Evolutionary conservation across 2,329 filamentous ascomycete genomes (phyloP).

Genomic region (Ophiostoma perfectum): DNA sequence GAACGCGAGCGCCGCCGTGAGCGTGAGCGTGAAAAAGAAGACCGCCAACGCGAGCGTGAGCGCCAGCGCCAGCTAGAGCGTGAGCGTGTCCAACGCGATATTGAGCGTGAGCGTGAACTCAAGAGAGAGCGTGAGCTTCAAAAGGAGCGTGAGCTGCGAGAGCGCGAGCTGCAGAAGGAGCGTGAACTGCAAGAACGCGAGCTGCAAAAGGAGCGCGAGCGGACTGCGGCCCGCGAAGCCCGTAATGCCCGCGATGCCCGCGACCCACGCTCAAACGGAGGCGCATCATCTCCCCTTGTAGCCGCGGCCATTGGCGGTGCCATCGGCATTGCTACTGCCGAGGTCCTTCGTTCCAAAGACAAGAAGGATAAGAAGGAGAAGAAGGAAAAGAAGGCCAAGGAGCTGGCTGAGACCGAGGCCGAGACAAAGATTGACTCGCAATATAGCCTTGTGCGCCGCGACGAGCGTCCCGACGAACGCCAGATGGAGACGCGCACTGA

Average conservation of each 20-base stretch:
- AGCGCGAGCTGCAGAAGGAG: conserved; percentile 4
- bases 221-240: conserved; percentile 1
- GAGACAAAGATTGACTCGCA: background rate
- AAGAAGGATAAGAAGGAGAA: background rate
- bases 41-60: conserved; percentile 31
- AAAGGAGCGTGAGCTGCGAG: conserved; percentile 6
- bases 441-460: background rate
- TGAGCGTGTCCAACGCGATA: conserved; percentile 24
- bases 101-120: conserved; percentile 19
- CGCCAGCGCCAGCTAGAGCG: conserved; percentile 24
- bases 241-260: background rate
- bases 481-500: background rate
- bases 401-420: too few species aligned
- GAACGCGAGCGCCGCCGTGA: conserved; percentile 9
- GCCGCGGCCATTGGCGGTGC: conserved; percentile 17
- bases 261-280: background rate
- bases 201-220: background rate
- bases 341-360: background rate
- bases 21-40: conserved; percentile 15
- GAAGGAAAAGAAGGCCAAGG: background rate
- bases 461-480: background rate
- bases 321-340: conserved; percentile 25
- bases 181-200: background rate
- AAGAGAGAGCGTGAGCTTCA: background rate
- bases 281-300: conserved; percentile 5